Percentiles rank a stretch among this genome's conserved stretches.
Conservation (phyloP, 179 eudicot species). For the Beta lomatogona region DNA sequence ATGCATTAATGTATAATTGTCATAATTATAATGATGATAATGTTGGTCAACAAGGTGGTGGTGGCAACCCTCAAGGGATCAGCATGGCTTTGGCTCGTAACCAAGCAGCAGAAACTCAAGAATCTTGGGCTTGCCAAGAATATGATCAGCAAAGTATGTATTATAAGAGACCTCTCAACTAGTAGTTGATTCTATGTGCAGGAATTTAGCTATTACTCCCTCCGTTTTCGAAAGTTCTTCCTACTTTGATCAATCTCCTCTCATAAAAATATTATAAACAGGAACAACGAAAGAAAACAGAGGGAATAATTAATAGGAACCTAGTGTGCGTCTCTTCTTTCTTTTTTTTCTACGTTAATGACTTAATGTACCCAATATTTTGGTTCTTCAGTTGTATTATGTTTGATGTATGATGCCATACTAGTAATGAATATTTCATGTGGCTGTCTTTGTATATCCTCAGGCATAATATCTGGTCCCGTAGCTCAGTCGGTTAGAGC, state of each 20-base stretch:
- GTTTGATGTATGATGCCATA: background rate
- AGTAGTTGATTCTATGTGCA: conserved; percentile 6
- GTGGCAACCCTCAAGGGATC: background rate
- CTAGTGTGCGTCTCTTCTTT: no score
- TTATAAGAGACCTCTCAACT: background rate
- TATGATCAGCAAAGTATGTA: conserved; percentile 1
- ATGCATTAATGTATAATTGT: conserved; percentile 14
- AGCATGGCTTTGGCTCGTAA: background rate
- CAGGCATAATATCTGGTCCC: conserved; percentile 23
- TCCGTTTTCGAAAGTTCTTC: no score
- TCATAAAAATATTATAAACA: no score
- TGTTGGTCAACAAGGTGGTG: background rate
- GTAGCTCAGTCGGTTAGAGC: conserved; percentile 99
- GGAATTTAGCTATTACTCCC: background rate
- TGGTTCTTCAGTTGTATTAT: no score
- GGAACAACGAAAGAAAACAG: no score
- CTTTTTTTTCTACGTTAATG: no score
- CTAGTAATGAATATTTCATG: background rate
- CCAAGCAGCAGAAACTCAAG: background rate
- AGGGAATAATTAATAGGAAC: no score
- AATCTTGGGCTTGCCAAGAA: conserved; percentile 1
- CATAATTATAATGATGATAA: background rate
- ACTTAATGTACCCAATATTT: background rate
- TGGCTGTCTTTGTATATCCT: background rate
- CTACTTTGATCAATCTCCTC: no score